These are phyloP conservation scores for Scalesia atractyloides DNA, from an alignment of 129 eudicot species.

Conservation along the genomic window DNA sequence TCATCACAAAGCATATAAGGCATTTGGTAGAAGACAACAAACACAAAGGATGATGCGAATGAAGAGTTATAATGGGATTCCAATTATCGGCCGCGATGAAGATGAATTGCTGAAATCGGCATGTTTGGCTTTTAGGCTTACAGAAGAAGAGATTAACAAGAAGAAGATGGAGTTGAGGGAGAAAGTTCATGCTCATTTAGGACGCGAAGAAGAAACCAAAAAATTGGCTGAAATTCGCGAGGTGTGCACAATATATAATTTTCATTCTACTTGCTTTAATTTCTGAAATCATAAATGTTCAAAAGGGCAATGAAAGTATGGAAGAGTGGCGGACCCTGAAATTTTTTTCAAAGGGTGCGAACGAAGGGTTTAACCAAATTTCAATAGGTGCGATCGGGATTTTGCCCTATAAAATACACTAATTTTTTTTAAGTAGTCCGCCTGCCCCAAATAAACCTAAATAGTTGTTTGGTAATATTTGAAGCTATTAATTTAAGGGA, in stretches of 20 bases:
- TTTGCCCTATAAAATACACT: too few relatives aligned
- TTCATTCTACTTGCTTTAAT: too few relatives aligned
- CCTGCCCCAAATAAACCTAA: too few relatives aligned
- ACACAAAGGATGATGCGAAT: slow-evolving; percentile 37
- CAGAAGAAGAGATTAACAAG: slow-evolving; percentile 91
- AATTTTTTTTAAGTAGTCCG: too few relatives aligned
- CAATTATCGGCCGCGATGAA: slow-evolving; percentile 50
- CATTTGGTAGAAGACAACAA: slow-evolving; percentile 46
- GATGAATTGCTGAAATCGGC: slow-evolving; percentile 74
- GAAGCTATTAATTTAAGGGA: neutral
- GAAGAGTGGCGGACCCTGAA: too few relatives aligned
- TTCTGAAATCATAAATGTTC: too few relatives aligned
- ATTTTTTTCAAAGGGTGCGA: too few relatives aligned
- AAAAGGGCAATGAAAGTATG: too few relatives aligned
- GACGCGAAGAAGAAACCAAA: slow-evolving; percentile 85
- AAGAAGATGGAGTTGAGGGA: slow-evolving; percentile 72
- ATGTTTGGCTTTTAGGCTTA: slow-evolving; percentile 59
- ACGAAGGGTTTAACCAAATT: too few relatives aligned
- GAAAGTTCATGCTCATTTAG: slow-evolving; percentile 79
- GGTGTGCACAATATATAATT: slow-evolving; percentile 38
- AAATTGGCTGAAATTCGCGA: slow-evolving; percentile 68
- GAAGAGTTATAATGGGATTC: slow-evolving; percentile 47
- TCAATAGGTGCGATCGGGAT: too few relatives aligned
- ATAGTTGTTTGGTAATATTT: neutral
- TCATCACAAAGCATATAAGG: slow-evolving; percentile 32